A percentile compares a stretch with the other conserved stretches of the same genome.
These are phyloP conservation scores for Phytophthora kernoviae DNA, from an alignment of 352 stramenopile species.

Conservation along the genomic window DNA sequence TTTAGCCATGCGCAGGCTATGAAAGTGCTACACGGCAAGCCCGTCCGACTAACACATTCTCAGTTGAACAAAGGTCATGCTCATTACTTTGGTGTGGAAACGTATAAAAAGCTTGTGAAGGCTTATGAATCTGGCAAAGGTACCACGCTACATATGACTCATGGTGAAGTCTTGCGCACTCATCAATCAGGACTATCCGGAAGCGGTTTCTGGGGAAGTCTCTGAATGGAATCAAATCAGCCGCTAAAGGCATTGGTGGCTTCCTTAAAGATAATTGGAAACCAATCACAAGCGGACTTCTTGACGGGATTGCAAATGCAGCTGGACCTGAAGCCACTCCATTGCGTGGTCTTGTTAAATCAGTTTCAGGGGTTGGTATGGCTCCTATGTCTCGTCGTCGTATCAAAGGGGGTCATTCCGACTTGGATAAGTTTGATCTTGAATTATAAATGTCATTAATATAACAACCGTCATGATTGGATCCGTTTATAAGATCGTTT, in stretches of 20 bases:
- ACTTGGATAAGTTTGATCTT: conserved; percentile 13
- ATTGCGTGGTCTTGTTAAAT: conserved; percentile 8
- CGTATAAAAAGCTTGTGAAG: no score
- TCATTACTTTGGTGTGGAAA: no score
- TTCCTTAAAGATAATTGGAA: neutral
- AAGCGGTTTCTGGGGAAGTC: no score
- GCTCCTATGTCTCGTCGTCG: conserved; percentile 2
- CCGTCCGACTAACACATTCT: no score
- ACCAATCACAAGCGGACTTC: conserved; percentile 2
- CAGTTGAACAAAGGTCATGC: no score
- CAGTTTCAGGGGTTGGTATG: neutral
- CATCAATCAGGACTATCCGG: no score
- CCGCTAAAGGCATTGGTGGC: neutral
- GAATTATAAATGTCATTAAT: conserved; percentile 4
- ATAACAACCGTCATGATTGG: conserved; percentile 9
- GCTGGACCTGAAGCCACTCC: conserved; percentile 3
- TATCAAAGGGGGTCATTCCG: conserved; percentile 4
- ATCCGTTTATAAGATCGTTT: conserved; percentile 10
- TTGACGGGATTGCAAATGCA: conserved; percentile 4
- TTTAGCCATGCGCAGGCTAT: no score
- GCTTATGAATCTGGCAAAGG: no score
- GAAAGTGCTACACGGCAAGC: no score
- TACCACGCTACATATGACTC: no score
- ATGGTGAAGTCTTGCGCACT: no score
- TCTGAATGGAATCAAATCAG: neutral